phyloP scores from a whole-genome alignment of 208 protist genomes.

The Acanthamoeba healyi region DNA sequence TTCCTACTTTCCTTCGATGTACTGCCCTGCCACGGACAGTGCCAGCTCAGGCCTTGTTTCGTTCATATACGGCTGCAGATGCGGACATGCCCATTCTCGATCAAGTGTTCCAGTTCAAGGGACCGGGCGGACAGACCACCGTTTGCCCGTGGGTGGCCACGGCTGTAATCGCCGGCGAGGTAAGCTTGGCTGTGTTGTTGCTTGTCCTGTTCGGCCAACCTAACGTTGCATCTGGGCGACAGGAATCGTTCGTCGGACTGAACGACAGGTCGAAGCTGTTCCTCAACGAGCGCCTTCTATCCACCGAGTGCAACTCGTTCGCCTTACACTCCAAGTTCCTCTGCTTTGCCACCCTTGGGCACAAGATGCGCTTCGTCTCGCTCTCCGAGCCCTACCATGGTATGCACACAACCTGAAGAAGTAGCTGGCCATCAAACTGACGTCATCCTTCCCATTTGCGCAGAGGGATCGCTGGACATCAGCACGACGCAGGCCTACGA shows the following conservation, averaged over 20 bases:
- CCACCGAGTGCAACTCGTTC: slow-evolving; percentile 83
- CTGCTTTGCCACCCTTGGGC: slow-evolving; percentile 79
- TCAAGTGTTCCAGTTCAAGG: slow-evolving; percentile 70
- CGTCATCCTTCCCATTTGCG: too few relatives aligned
- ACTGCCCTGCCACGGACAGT: too few relatives aligned
- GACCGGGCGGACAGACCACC: slow-evolving; percentile 38
- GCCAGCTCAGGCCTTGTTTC: background rate
- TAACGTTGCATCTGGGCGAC: background rate
- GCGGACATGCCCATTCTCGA: background rate
- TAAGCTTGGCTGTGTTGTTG: too few relatives aligned
- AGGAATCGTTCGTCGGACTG: slow-evolving; percentile 78
- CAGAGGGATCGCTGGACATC: slow-evolving; percentile 4
- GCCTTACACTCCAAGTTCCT: slow-evolving; percentile 83
- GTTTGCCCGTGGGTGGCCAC: slow-evolving; percentile 63
- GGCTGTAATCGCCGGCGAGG: slow-evolving; percentile 10
- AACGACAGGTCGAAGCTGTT: slow-evolving; percentile 79
- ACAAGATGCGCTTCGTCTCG: slow-evolving; percentile 83
- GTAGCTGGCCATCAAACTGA: too few relatives aligned
- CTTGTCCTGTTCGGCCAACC: too few relatives aligned
- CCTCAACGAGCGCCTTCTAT: slow-evolving; percentile 70
- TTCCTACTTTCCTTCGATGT: too few relatives aligned
- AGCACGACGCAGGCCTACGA: background rate
- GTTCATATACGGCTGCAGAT: background rate
- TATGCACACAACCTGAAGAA: too few relatives aligned
- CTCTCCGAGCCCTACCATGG: background rate